A percentile compares a stretch with the other conserved stretches of the same genome.
Conservation (phyloP, 1,139 yeast genomes). For the Blastobotrys elegans region DNA sequence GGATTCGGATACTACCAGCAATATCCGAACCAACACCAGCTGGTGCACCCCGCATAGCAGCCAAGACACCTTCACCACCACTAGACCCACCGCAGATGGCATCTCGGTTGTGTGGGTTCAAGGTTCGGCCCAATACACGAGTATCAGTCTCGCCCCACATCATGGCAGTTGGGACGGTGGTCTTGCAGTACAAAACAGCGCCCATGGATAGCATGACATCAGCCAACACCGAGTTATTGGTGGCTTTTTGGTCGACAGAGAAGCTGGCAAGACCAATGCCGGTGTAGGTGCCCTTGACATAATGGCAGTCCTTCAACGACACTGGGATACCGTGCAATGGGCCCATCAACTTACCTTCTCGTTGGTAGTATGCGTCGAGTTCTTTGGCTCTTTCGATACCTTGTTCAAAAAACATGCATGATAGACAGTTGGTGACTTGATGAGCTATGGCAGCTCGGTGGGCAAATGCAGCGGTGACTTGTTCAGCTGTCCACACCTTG, state of each 20-base stretch:
- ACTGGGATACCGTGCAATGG: slow-evolving; percentile 76
- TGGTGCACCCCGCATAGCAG: slow-evolving; percentile 42
- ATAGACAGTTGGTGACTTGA: slow-evolving; percentile 42
- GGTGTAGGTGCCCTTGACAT: slow-evolving; percentile 42
- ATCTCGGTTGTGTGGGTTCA: slow-evolving; percentile 41
- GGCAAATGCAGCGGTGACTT: slow-evolving; percentile 38
- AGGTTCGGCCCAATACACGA: slow-evolving; percentile 35
- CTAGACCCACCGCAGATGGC: slow-evolving; percentile 53
- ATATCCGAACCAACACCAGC: slow-evolving; percentile 56
- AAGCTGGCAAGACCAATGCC: slow-evolving; percentile 39
- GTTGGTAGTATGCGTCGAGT: slow-evolving; percentile 47
- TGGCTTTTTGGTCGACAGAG: slow-evolving; percentile 26
- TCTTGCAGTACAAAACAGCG: slow-evolving; percentile 51
- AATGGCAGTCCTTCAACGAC: slow-evolving; percentile 69
- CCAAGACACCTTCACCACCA: slow-evolving; percentile 55
- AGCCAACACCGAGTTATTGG: slow-evolving; percentile 2
- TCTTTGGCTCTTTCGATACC: slow-evolving; percentile 47
- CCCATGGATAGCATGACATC: slow-evolving; percentile 41
- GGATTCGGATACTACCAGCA: slow-evolving; percentile 53
- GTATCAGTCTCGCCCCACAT: background rate
- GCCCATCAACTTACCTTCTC: slow-evolving; percentile 58
- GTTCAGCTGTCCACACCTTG: background rate
- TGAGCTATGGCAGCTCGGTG: slow-evolving; percentile 54
- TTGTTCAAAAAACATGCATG: slow-evolving; percentile 37
- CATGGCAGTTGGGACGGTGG: slow-evolving; percentile 23